Base-by-base conservation (phyloP, 345 rosid species). In the Eucalyptus polybractea region DNA sequence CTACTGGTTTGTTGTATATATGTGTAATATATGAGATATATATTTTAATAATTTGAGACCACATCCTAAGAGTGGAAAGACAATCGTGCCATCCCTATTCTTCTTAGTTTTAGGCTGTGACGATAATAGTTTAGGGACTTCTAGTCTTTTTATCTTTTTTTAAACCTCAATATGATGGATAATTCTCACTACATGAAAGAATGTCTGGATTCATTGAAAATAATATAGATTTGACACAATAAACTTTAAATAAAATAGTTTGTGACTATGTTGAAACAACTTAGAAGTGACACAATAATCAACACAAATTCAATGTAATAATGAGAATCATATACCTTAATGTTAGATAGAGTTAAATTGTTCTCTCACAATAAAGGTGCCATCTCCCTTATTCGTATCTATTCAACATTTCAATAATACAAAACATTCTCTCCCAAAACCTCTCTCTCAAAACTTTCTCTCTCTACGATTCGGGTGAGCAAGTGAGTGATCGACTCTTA, bases 61-160 rank as follows among this genome's bases (percentile, higher is more conserved):
- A 56, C 62, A 24, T 56, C 62, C 29, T 56, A 56, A 22, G 12
- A 56, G 62, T 56, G 62, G 4, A 56, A 56, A 9, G 62, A 22
- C 13, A 5, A 1, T 10, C 0, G 1, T 10, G 12, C 3, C 62
- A 56, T 56, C 62, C 29, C 4, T 6, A 56, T 56, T 22, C 13
- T 56, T 56, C 62, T 56, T 56, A 56, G 29, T 24, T 56, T 56
- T 56, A 24, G 62, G 29, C 2, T 22, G 27, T 24, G 62, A 56
- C 2, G 3, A 22, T 1, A 2, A 3, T 22, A 22, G 62, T 22
- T 56, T 22, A 24, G 12, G 62, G 62, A 56, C 62, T 24, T 56
- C 62, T 10, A 24, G 62, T 56, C 62, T 1, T 53, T 19, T 53
- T 53, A 53, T 53, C 58, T 53, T 53, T 19, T 53, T 53, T 53